Conservation (phyloP, 768 basidiomycete species). For the Auriculariales sp. region DNA sequence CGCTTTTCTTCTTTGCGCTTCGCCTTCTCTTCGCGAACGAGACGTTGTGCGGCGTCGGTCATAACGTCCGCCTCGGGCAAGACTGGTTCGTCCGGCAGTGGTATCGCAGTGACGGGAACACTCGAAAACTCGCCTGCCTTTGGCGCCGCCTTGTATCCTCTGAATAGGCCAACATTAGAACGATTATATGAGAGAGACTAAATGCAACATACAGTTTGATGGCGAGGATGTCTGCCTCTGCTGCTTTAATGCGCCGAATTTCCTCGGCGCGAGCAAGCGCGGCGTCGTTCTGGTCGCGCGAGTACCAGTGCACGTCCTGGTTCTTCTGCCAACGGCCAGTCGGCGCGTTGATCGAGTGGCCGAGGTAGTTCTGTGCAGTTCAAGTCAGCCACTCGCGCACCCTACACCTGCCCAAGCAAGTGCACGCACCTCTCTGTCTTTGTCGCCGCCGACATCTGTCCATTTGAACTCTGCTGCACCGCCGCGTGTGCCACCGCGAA, state of each 20-base stretch:
- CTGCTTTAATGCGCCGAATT: slow-evolving; percentile 68
- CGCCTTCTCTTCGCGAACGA: slow-evolving; percentile 10
- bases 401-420: neutral
- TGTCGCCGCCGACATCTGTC: slow-evolving; percentile 81
- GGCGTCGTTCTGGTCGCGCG: slow-evolving; percentile 34
- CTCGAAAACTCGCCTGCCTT: slow-evolving; percentile 17
- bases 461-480: slow-evolving; percentile 87
- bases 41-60: slow-evolving; percentile 18
- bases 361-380: slow-evolving; percentile 68
- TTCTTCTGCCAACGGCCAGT: slow-evolving; percentile 96
- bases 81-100: slow-evolving; percentile 10
- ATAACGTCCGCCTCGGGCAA: slow-evolving; percentile 8
- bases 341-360: slow-evolving; percentile 88
- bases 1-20: slow-evolving; percentile 19
- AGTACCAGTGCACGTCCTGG: slow-evolving; percentile 95
- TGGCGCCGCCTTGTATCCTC: slow-evolving; percentile 55
- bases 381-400: neutral
- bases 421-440: slow-evolving; percentile 67
- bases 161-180: slow-evolving; percentile 16
- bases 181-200: neutral
- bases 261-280: slow-evolving; percentile 51
- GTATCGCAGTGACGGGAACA: slow-evolving; percentile 7
- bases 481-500: slow-evolving; percentile 81
- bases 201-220: slow-evolving; percentile 48
- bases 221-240: slow-evolving; percentile 77